phyloP scores from a whole-genome alignment of 805 yeast species.

The Grigorovia humatica region DNA sequence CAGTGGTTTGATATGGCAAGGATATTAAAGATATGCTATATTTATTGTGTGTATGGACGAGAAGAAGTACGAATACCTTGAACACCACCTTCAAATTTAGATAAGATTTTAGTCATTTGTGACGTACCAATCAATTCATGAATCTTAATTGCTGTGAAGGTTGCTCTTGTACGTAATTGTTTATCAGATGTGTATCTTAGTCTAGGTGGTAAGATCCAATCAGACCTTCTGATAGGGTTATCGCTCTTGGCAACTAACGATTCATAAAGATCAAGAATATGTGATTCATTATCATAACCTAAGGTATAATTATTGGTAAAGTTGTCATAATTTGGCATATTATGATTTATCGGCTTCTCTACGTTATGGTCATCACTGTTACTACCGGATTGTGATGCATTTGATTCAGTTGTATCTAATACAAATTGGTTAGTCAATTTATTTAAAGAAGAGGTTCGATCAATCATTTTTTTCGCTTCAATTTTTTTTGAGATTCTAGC shows the following conservation, averaged over 20 bases:
- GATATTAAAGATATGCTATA: too few relatives aligned
- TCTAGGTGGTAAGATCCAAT: conserved; percentile 26
- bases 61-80: conserved; percentile 21
- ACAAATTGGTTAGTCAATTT: not conserved
- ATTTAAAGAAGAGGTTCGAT: not conserved
- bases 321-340: not conserved
- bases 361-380: not conserved
- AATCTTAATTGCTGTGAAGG: conserved; percentile 22
- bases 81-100: conserved; percentile 27
- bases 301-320: not conserved
- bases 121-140: conserved; percentile 20
- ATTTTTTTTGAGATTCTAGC: conserved; percentile 8
- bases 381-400: too few relatives aligned
- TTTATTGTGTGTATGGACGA: too few relatives aligned
- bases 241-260: conserved; percentile 21
- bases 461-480: conserved; percentile 3
- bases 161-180: conserved; percentile 25
- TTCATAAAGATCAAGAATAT: conserved; percentile 23
- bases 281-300: conserved; percentile 2
- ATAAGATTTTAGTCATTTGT: conserved; percentile 20
- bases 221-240: conserved; percentile 28
- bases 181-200: conserved; percentile 26
- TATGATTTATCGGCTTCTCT: not conserved
- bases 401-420: not conserved
- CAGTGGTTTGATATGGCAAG: too few relatives aligned